A percentile compares a stretch with the other conserved stretches of the same genome.
phyloP scores from a whole-genome alignment of 768 basidiomycete species.

The Fibroporia radiculosa region DNA sequence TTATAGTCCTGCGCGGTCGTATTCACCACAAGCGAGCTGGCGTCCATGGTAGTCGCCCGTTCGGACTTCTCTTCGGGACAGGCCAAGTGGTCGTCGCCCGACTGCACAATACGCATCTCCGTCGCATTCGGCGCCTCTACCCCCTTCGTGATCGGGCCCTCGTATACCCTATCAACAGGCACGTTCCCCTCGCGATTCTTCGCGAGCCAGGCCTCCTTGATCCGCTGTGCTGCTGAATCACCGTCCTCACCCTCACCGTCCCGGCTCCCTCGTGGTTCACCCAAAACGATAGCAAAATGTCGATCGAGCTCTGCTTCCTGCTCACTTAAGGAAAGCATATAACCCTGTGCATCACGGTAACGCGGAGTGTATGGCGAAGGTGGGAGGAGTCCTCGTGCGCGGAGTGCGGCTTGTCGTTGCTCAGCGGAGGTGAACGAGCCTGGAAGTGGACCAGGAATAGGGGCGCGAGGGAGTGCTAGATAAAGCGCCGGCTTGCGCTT shows the following conservation, averaged over 20 bases:
- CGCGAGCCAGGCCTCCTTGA: slow-evolving; percentile 15
- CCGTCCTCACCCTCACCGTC: slow-evolving; percentile 3
- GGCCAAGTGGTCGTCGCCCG: too few species aligned
- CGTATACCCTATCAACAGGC: too few species aligned
- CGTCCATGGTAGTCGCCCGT: too few species aligned
- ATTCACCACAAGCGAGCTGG: too few species aligned
- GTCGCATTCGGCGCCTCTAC: too few species aligned
- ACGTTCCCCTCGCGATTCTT: slow-evolving; percentile 2
- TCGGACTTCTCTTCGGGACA: too few species aligned
- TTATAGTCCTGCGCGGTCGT: too few species aligned
- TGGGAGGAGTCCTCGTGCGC: slow-evolving; percentile 11
- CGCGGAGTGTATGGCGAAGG: background rate
- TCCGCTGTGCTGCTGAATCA: slow-evolving; percentile 8
- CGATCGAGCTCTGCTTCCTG: slow-evolving; percentile 15
- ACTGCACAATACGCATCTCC: too few species aligned
- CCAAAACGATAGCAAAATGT: slow-evolving; percentile 10
- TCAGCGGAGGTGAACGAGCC: slow-evolving; percentile 14
- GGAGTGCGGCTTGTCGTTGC: slow-evolving; percentile 14
- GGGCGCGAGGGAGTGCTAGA: slow-evolving; percentile 4
- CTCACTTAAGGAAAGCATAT: slow-evolving; percentile 14
- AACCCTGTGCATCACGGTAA: slow-evolving; percentile 11
- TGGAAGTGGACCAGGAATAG: slow-evolving; percentile 10
- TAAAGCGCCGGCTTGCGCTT: slow-evolving; percentile 8
- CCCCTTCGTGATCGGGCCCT: too few species aligned
- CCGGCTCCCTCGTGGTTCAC: background rate